phyloP scores from a whole-genome alignment of 2,329 filamentous ascomycete genomes.

The Neopestalotiopsis clavispora region DNA sequence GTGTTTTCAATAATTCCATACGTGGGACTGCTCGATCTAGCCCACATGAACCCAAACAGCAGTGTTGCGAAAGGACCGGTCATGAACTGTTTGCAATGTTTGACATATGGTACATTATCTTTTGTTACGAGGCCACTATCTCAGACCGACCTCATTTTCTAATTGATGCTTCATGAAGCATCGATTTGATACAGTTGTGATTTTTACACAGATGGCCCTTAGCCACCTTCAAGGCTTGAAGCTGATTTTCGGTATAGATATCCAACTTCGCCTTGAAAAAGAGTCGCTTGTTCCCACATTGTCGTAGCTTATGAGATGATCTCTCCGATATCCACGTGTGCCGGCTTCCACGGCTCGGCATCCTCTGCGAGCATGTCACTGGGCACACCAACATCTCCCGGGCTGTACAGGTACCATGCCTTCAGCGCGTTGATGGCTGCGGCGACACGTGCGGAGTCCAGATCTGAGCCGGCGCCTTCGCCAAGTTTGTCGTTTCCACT shows the following conservation, averaged over 20 bases:
- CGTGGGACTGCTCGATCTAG: neutral
- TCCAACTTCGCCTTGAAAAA: neutral
- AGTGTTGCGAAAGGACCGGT: neutral
- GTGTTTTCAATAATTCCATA: neutral
- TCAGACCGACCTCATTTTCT: neutral
- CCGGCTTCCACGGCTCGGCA: slow-evolving; percentile 68
- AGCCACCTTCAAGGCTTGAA: neutral
- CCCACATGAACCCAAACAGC: neutral
- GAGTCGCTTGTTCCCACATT: neutral
- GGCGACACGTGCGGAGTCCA: slow-evolving; percentile 77
- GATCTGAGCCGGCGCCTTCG: slow-evolving; percentile 80
- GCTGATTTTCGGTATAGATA: neutral
- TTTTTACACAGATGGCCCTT: slow-evolving; percentile 10
- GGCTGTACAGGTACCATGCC: slow-evolving; percentile 95
- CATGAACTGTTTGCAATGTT: neutral
- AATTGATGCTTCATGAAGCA: neutral
- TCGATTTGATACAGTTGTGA: slow-evolving; percentile 3
- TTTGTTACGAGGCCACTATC: slow-evolving; percentile 10
- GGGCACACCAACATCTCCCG: slow-evolving; percentile 68
- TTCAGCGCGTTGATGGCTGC: slow-evolving; percentile 88
- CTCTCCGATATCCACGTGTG: slow-evolving; percentile 74
- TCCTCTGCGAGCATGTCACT: slow-evolving; percentile 70
- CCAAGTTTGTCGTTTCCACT: slow-evolving; percentile 90
- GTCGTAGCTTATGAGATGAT: slow-evolving; percentile 52
- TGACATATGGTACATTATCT: slow-evolving; percentile 15